Evolutionary conservation across 2,329 filamentous ascomycete species (phyloP).

Genomic region (Meredithiella fracta): DNA sequence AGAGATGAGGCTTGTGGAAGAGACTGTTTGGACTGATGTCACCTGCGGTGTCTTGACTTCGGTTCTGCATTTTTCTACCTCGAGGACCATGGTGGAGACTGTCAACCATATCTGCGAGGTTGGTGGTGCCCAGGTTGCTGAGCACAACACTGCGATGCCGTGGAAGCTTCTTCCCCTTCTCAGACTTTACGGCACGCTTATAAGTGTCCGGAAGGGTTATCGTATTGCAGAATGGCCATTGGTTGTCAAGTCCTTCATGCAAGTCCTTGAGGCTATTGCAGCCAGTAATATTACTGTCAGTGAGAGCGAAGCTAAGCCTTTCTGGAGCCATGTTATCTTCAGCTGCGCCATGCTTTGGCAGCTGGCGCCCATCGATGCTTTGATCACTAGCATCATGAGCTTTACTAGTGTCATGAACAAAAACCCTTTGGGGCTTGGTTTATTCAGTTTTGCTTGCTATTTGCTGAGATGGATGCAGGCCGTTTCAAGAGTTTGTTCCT

Average conservation of each 20-base stretch:
- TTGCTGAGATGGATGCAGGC: constrained; percentile 54
- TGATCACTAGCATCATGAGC: constrained; percentile 52
- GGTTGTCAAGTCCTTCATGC: constrained; percentile 40
- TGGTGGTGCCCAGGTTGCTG: constrained; percentile 22
- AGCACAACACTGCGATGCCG: constrained; percentile 12
- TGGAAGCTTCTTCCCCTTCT: constrained; percentile 27
- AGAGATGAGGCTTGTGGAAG: constrained; percentile 31
- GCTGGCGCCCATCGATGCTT: constrained; percentile 59
- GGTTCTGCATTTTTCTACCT: constrained; percentile 63
- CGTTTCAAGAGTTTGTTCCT: constrained; percentile 68
- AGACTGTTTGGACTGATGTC: constrained; percentile 43
- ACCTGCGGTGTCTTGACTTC: constrained; percentile 63
- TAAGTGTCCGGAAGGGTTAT: constrained; percentile 67
- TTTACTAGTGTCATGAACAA: constrained; percentile 49
- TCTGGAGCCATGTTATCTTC: constrained; percentile 44
- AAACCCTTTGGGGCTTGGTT: constrained; percentile 57
- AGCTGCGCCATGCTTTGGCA: constrained; percentile 53
- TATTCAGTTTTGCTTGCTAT: constrained; percentile 68
- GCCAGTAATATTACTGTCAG: constrained; percentile 23
- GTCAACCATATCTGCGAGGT: constrained; percentile 43
- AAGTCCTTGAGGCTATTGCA: constrained; percentile 33
- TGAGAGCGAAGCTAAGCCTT: constrained; percentile 23
- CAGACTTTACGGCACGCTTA: constrained; percentile 48
- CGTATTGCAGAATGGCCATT: constrained; percentile 57
- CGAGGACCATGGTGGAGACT: constrained; percentile 56